Evolutionary conservation across 768 basidiomycete species (phyloP).

Genomic region (Pisolithus albus): DNA sequence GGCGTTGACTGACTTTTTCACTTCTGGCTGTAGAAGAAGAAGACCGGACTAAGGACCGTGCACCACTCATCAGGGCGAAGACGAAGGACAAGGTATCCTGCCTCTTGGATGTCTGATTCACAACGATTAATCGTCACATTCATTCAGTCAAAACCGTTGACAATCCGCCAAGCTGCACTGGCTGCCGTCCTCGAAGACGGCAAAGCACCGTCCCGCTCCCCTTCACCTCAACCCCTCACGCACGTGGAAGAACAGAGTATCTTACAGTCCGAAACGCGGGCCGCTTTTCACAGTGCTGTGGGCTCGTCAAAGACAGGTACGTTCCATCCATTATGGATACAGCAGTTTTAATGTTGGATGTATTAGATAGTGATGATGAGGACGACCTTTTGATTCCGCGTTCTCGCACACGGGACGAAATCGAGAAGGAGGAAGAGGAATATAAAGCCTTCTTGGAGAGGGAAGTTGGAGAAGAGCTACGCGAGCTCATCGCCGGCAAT

Average conservation of each 20-base stretch:
- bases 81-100: slow-evolving; percentile 46
- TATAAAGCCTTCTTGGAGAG: slow-evolving; percentile 77
- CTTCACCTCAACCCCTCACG: slow-evolving; percentile 46
- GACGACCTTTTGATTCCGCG: slow-evolving; percentile 69
- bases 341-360: slow-evolving; percentile 13
- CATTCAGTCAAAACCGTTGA: slow-evolving; percentile 60
- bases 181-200: slow-evolving; percentile 48
- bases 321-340: background rate
- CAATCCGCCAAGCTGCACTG: slow-evolving; percentile 66
- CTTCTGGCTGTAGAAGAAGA: slow-evolving; percentile 52
- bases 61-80: slow-evolving; percentile 19
- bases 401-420: slow-evolving; percentile 72
- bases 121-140: slow-evolving; percentile 1
- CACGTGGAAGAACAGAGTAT: slow-evolving; percentile 72
- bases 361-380: slow-evolving; percentile 38
- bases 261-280: slow-evolving; percentile 76
- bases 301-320: slow-evolving; percentile 11
- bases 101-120: background rate
- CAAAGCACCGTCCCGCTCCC: slow-evolving; percentile 53
- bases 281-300: slow-evolving; percentile 62
- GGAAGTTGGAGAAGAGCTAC: slow-evolving; percentile 73
- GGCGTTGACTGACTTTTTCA: background rate
- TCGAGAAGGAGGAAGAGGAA: slow-evolving; percentile 74
- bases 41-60: slow-evolving; percentile 31
- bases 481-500: slow-evolving; percentile 55